These are phyloP conservation scores for Camillea tinctor DNA, from an alignment of 2,329 filamentous ascomycete genomes.

Conservation along the genomic window DNA sequence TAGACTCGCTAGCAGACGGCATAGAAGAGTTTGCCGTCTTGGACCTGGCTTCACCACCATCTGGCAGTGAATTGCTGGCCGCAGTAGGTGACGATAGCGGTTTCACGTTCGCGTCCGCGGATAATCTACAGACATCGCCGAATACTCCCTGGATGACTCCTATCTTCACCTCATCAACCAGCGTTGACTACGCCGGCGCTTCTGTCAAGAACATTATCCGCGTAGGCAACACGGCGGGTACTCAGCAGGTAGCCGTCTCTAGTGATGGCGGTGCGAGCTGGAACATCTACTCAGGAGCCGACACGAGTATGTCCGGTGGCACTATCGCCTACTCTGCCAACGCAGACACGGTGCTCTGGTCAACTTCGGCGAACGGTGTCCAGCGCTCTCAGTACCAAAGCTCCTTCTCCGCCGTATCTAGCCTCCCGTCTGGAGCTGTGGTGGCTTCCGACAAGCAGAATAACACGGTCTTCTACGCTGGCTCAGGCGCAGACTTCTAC, in stretches of 20 bases:
- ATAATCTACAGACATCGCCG: conserved; percentile 41
- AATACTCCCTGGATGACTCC: conserved; percentile 46
- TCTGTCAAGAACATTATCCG: conserved; percentile 47
- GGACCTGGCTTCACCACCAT: conserved; percentile 47
- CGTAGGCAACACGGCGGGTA: conserved; percentile 44
- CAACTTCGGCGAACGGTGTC: conserved; percentile 40
- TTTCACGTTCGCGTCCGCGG: conserved; percentile 44
- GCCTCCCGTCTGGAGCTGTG: conserved; percentile 43
- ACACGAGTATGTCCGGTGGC: conserved; percentile 43
- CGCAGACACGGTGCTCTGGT: conserved; percentile 50
- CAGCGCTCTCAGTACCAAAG: conserved; percentile 41
- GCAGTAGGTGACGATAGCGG: conserved; percentile 53
- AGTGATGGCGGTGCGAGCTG: conserved; percentile 50
- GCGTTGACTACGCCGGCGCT: conserved; percentile 50
- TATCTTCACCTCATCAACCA: conserved; percentile 43
- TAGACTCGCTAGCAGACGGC: conserved; percentile 51
- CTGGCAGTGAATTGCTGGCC: conserved; percentile 50
- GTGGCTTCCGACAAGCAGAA: conserved; percentile 56
- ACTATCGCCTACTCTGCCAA: conserved; percentile 50
- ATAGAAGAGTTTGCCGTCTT: conserved; percentile 55
- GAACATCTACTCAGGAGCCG: conserved; percentile 46
- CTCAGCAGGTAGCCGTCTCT: conserved; percentile 47
- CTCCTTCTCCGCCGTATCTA: conserved; percentile 44
- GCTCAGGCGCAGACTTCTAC: conserved; percentile 46
- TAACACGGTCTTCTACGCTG: conserved; percentile 53